Conservation (phyloP, 345 rosid genomes). For the Orychophragmus violaceus region DNA sequence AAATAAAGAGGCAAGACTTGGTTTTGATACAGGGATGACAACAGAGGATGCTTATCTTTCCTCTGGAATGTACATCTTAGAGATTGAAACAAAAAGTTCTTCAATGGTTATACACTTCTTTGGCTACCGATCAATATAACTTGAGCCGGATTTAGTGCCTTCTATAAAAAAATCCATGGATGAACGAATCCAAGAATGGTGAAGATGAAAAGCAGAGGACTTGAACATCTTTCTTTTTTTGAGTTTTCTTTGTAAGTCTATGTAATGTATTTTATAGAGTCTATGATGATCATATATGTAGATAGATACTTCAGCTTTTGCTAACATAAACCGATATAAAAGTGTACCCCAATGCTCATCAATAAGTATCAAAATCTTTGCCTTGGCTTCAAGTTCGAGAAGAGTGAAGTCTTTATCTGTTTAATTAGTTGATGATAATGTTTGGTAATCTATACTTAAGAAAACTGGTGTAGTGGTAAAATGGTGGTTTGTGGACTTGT, state of each 20-base stretch:
- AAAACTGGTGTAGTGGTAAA: too few species aligned
- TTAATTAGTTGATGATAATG: background rate
- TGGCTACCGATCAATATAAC: background rate
- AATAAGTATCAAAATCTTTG: background rate
- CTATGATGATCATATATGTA: background rate
- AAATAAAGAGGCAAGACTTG: too few species aligned
- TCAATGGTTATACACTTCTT: slow-evolving; percentile 10
- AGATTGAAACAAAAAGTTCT: slow-evolving; percentile 7
- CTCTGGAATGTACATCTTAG: slow-evolving; percentile 28
- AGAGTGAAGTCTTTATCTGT: background rate
- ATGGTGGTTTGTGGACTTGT: background rate
- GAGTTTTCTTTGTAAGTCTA: slow-evolving; percentile 1
- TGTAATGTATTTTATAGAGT: slow-evolving; percentile 12
- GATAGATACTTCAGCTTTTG: slow-evolving; percentile 9
- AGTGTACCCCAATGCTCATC: slow-evolving; percentile 12
- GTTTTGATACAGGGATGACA: slow-evolving; percentile 35
- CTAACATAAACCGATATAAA: slow-evolving; percentile 2
- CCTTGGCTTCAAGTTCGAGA: background rate
- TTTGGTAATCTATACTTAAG: too few species aligned
- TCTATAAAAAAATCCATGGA: slow-evolving; percentile 1
- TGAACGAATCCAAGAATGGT: background rate
- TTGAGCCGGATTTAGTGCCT: background rate
- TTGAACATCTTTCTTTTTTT: background rate
- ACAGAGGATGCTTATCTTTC: slow-evolving; percentile 52
- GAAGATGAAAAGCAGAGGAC: slow-evolving; percentile 11